Evolutionary conservation across 208 protist genomes (phyloP), one percentile per base, ranked within the genome.

Genomic region (Leishmania arabica): DNA sequence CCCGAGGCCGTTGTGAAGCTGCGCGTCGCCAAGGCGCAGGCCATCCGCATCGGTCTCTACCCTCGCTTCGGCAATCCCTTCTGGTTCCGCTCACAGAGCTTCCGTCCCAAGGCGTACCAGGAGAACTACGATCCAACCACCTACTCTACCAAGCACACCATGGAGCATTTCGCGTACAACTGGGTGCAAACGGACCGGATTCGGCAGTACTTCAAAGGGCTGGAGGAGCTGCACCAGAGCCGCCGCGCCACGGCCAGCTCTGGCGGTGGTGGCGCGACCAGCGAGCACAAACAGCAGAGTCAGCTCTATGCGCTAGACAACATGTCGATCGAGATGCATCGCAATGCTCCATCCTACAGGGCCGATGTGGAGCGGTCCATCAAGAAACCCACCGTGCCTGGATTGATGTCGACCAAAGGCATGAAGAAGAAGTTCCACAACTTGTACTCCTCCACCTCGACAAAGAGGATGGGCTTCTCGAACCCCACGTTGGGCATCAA

Each of bases 401-500:
- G 94, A 7, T 83, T 97, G 72, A 97, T 97, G 94, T 96, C 91
- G 27, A 96, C 94, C 17, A 95, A 95, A 84, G 94, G 94, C 77
- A 95, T 97, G 94, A 96, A 96, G 88, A 96, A 96, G 83, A 97
- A 97, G 87, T 97, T 97, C 79, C 91, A 96, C 86, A 96, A 96
- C 81, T 76, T 97, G 82, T 97, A 97, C 87, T 92, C 91, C 24
- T 97, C 94, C 4, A 95, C 92, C 40, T 96, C 92, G 34, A 95
- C 89, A 19, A 96, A 97, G 86, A 86, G 94, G 24, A 97, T 97
- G 92, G 94, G 94, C 66, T 96, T 96, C 76, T 84, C 91, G 24
- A 97, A 96, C 70, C 92, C 94, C 1, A 94, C 92, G 27, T 68
- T 95, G 60, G 93, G 93, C 68, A 97, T 96, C 76, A 97, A 97